Percentiles rank a stretch among this genome's conserved stretches.
Conservation (phyloP, 2,329 filamentous ascomycete species). For the Leptodontidium sp. region DNA sequence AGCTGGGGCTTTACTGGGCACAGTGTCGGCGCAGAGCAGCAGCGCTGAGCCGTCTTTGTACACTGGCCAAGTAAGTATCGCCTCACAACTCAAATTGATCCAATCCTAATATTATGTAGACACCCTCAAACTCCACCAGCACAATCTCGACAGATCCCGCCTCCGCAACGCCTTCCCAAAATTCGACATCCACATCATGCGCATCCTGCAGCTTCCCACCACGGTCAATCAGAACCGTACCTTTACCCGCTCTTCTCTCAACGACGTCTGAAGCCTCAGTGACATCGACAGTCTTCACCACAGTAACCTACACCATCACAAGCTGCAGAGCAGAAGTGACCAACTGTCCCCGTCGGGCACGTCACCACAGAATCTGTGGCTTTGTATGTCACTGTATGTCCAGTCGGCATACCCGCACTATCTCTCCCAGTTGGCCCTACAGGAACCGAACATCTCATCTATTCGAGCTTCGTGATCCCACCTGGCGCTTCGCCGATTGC, state of each 20-base stretch:
- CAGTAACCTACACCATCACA: neutral
- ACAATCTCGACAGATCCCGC: neutral
- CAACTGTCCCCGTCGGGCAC: neutral
- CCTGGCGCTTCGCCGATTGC: neutral
- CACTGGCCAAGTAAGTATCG: neutral
- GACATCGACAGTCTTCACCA: neutral
- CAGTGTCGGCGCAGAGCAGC: neutral
- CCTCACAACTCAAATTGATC: neutral
- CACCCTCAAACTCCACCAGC: neutral
- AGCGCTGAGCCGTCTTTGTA: neutral
- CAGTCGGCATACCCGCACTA: neutral
- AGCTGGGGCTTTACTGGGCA: neutral
- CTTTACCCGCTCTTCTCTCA: constrained; percentile 22
- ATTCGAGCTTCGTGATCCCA: neutral
- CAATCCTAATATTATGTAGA: neutral
- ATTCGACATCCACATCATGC: neutral
- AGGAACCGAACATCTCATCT: no score
- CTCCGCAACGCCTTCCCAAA: neutral
- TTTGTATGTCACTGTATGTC: neutral
- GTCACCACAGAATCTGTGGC: neutral
- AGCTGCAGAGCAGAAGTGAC: neutral
- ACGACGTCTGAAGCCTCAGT: neutral
- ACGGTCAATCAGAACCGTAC: neutral
- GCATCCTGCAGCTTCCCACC: neutral
- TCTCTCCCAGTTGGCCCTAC: neutral